Base-by-base conservation (phyloP, 192 early-diverging fungal genomes). In the Thamnidium elegans region DNA sequence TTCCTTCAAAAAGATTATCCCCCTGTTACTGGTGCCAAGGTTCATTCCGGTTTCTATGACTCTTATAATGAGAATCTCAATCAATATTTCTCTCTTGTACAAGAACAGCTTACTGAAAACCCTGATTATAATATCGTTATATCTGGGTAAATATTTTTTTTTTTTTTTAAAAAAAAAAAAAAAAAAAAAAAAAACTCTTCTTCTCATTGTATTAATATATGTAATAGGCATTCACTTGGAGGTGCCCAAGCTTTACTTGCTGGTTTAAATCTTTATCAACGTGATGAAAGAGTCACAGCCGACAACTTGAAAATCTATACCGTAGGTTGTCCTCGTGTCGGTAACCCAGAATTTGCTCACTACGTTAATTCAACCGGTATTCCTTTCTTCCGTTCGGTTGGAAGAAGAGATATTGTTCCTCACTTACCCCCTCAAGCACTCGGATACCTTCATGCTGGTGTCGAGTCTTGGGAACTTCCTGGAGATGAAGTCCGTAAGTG, bases 381-480 rank as follows among this genome's bases (percentile, higher is more conserved):
- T 48, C 44, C 42, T 20, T 32, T 53, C 23, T 19, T 58, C 3
- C 72, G 72, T n/a, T 34, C 58, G 9, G 67, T 69, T 11, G 44
- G 69, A 20, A 39, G 65, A 8, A 32, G 63, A n/a, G 72, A 74
- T 58, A 69, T 60, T 60, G 58, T 60, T 11, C 58, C 58, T 45
- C 58, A 60, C 21, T 45, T 60, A 26, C 58, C 58, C 23, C 58
- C 58, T 14, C 34, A 43, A 21, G 1, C 21, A 5, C 44, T 60
- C 44, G 58, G 42, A 14, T 60, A 44, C 44, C 43, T 60, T 42
- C 58, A 60, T 26, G 39, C 42, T 6, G 58, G 58, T 60, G 21
- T 60, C 3, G 58, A 60, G 26, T 26, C 9, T 7, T 60, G 58
- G 58, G 44, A 44, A 14, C 45, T 13, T 23, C 5, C 9, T 3